Evolutionary conservation across 805 yeast genomes (phyloP), one percentile per base, ranked within the genome.

Genomic region (Pichia scutulata): DNA sequence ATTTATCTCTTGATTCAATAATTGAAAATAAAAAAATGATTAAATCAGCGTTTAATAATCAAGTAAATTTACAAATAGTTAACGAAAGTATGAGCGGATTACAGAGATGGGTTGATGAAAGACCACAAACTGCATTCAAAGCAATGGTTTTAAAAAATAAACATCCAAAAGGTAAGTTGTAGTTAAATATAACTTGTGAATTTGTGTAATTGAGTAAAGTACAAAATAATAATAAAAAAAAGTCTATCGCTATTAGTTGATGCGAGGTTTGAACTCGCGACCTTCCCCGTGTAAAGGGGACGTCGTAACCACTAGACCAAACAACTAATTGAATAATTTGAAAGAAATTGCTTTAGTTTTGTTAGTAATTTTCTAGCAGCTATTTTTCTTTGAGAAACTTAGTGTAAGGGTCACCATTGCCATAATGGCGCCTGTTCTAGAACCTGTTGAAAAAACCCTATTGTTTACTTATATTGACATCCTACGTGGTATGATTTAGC

Each of bases 31-130:
- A 78, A 59, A 61, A 58, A 46, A 62, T 76, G 54, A 59, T 78
- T 50, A 73, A 68, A 49, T 43, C 48, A 22, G 56, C 67, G 26
- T 65, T 64, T 49, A 61, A 62, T 40, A 44, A 58, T 12, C 63
- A 63, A 33, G 65, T 78, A 41, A 68, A 77, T 57, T 63, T 75
- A 40, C 78, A 82, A 36, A 81, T 80, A 56, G 71, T 86, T 7
- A 73, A 73, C 53, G 97, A 89, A 67, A 81, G 81, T 22, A 73
- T 81, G 60, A 71, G 74, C 48, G 96, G 95, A 1, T 73, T 86
- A 52, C 72, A 74, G 48, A 78, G 78, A 59, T 89, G 93, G 86
- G 69, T 83, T 40, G 70, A 74, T 47, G 90, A 92, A 40, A 73
- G 76, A 51, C 96, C 96, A 0, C 93, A 86, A 64, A 52, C 66